Percentiles rank a stretch among this genome's conserved stretches.
These are phyloP conservation scores for Panicum hallii DNA, from an alignment of 202 grass and related monocot species.

Conservation along the genomic window DNA sequence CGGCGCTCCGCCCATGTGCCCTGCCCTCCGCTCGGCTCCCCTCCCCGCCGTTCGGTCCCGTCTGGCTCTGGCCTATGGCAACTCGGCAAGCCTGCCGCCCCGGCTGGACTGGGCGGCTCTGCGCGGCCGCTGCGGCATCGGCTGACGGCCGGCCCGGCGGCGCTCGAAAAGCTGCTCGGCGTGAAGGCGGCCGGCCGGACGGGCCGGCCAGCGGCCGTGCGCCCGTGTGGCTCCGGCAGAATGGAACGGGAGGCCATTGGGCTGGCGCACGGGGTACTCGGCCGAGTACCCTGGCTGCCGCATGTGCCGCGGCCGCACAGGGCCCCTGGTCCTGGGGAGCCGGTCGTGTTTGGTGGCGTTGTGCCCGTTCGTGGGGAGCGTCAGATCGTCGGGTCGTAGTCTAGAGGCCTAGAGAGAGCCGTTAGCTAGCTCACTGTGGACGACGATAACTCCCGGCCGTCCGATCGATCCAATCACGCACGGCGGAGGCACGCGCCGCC, in stretches of 20 bases:
- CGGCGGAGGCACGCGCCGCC: neutral
- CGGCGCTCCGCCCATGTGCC: conserved; percentile 7
- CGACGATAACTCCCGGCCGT: neutral
- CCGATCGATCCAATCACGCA: neutral
- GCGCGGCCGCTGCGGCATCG: neutral
- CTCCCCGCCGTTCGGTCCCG: neutral
- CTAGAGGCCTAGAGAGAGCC: neutral
- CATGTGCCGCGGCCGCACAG: conserved; percentile 6
- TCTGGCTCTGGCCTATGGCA: neutral
- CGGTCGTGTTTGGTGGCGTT: too few relatives aligned
- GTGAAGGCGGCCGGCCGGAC: neutral
- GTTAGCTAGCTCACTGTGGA: neutral
- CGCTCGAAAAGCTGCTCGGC: neutral
- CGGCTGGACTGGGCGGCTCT: neutral
- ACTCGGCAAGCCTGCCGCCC: neutral
- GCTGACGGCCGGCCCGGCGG: neutral
- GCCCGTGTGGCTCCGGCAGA: neutral
- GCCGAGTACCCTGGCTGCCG: neutral
- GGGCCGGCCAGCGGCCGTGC: neutral
- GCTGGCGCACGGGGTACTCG: neutral
- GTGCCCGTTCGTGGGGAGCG: neutral
- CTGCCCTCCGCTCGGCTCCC: neutral
- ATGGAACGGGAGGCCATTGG: neutral
- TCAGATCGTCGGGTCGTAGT: neutral
- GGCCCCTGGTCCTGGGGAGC: neutral